These are phyloP conservation scores for Tuber melanosporum DNA, from an alignment of 495 filamentous ascomycete genomes.

Conservation along the genomic window DNA sequence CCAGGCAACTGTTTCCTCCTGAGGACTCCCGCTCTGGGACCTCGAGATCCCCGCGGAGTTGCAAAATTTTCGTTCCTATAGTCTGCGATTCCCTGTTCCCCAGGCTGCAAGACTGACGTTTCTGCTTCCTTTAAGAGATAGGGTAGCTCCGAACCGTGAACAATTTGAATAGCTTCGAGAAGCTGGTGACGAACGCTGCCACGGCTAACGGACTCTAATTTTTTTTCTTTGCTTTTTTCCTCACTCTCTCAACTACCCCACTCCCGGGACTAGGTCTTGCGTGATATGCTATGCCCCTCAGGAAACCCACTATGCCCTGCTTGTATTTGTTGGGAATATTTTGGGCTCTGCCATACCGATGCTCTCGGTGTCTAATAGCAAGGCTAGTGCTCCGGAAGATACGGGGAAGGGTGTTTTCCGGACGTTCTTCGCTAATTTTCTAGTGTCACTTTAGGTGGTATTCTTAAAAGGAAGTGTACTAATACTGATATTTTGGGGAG, in stretches of 20 bases:
- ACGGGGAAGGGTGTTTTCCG: background rate
- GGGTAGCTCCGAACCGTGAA: too few species aligned
- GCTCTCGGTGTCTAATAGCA: background rate
- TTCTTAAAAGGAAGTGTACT: background rate
- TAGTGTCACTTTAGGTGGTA: too few species aligned
- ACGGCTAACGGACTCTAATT: background rate
- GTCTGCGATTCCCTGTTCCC: too few species aligned
- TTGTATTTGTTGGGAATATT: background rate
- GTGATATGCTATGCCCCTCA: background rate
- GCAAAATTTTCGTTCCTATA: too few species aligned
- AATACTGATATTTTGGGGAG: background rate
- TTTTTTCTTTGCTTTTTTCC: background rate
- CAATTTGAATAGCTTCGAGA: background rate
- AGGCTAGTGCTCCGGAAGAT: background rate
- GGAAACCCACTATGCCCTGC: background rate
- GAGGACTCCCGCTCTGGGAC: too few species aligned
- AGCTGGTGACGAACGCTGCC: background rate
- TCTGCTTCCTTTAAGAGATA: too few species aligned
- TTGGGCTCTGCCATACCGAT: background rate
- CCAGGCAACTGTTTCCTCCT: too few species aligned
- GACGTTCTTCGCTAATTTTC: too few species aligned
- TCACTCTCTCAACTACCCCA: too few species aligned
- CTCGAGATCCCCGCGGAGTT: too few species aligned
- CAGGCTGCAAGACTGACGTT: too few species aligned
- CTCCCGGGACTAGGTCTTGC: background rate